Evolutionary conservation across 169 alveolate genomes (phyloP).

Genomic region (Amoebophrya sp.): DNA sequence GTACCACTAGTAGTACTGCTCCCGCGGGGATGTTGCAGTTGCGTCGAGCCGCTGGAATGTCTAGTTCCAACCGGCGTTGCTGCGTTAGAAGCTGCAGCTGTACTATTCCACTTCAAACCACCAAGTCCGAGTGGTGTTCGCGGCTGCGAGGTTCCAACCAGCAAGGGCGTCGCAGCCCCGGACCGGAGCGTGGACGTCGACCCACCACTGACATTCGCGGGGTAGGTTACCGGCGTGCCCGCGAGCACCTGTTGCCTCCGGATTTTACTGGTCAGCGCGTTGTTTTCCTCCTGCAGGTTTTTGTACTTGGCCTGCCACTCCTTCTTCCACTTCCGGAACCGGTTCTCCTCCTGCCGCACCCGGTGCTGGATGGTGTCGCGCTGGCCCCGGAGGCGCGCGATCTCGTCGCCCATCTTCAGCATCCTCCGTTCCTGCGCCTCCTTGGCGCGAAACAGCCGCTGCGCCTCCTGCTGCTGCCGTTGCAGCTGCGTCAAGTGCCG

Average conservation of each 20-base stretch:
- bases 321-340: constrained; percentile 8
- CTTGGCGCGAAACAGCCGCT: neutral
- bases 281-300: neutral
- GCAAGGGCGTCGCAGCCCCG: too few species aligned
- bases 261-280: neutral
- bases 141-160: too few species aligned
- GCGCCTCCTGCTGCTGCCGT: neutral
- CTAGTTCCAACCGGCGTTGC: too few species aligned
- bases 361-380: neutral
- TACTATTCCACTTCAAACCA: too few species aligned
- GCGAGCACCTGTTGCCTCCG: neutral
- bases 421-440: neutral
- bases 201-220: too few species aligned
- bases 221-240: too few species aligned
- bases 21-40: too few species aligned
- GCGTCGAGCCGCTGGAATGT: too few species aligned
- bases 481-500: neutral
- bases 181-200: too few species aligned
- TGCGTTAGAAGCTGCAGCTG: too few species aligned
- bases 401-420: neutral
- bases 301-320: neutral
- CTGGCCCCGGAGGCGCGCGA: neutral
- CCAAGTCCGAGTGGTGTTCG: too few species aligned
- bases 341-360: neutral
- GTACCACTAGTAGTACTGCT: too few species aligned